Evolutionary conservation across 164 flowering plant species (phyloP).

Genomic region (Paratinospora sagittata): DNA sequence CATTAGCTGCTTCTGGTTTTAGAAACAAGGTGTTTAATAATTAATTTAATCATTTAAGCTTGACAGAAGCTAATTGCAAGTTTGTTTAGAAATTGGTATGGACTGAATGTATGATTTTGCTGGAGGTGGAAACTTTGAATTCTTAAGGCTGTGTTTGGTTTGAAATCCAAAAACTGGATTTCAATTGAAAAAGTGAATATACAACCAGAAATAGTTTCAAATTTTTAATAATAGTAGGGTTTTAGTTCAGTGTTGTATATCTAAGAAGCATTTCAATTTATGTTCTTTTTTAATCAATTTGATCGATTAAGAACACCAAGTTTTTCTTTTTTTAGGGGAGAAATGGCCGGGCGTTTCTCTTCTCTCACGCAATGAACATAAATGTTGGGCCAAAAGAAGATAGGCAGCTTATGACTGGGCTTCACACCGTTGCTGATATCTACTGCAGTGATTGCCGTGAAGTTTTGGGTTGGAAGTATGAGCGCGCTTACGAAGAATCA

Average conservation of each 20-base stretch:
- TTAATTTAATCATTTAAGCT: not conserved
- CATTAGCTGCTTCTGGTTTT: not conserved
- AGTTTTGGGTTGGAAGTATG: slow-evolving; percentile 63
- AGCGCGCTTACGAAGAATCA: slow-evolving; percentile 44
- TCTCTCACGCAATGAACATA: slow-evolving; percentile 53
- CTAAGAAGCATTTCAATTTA: no score
- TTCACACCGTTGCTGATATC: slow-evolving; percentile 56
- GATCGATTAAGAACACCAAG: no score
- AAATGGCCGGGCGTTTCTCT: slow-evolving; percentile 48
- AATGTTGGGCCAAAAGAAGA: slow-evolving; percentile 45
- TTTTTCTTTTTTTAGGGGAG: slow-evolving; percentile 30
- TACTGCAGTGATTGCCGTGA: slow-evolving; percentile 42
- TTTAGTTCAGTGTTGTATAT: no score
- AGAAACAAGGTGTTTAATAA: no score
- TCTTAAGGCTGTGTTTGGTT: no score
- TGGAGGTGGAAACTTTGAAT: not conserved
- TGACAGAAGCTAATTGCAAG: not conserved
- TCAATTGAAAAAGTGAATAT: no score
- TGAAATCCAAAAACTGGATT: no score
- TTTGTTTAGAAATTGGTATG: not conserved
- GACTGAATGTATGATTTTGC: not conserved
- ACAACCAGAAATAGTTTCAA: no score
- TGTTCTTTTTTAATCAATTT: no score
- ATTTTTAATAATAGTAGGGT: no score
- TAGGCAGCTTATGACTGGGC: slow-evolving; percentile 49